These are phyloP conservation scores for Cutaneotrichosporon dermatis DNA, from an alignment of 1,284 basidiomycete genomes.

Conservation along the genomic window DNA sequence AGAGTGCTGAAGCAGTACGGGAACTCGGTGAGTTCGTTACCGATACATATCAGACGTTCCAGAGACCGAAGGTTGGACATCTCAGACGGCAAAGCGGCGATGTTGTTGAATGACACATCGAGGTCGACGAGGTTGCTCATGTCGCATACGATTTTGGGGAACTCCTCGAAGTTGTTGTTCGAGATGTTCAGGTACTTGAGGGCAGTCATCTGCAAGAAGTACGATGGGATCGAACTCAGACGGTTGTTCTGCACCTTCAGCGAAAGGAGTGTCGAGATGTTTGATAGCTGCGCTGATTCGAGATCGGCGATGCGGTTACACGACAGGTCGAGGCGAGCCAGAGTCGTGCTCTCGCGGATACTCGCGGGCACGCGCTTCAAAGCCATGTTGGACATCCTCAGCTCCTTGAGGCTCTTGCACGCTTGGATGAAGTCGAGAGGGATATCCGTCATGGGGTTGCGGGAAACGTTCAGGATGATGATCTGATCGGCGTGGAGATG, in stretches of 20 bases:
- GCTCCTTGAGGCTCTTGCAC: constrained; percentile 75
- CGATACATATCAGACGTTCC: constrained; percentile 76
- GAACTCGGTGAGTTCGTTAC: constrained; percentile 76
- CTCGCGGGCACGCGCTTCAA: constrained; percentile 89
- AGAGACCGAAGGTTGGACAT: constrained; percentile 68
- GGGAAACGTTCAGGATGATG: constrained; percentile 80
- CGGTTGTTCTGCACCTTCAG: constrained; percentile 91
- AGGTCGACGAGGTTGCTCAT: constrained; percentile 74
- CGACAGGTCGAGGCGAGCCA: constrained; percentile 83
- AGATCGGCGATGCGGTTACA: constrained; percentile 90
- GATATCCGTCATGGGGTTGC: constrained; percentile 94
- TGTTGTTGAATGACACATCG: constrained; percentile 92
- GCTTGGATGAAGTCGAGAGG: constrained; percentile 95
- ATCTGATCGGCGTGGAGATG: constrained; percentile 85
- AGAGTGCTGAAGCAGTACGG: constrained; percentile 66
- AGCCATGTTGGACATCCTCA: constrained; percentile 87
- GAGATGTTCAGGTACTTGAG: constrained; percentile 87
- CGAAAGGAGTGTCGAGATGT: constrained; percentile 66
- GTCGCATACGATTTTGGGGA: constrained; percentile 73
- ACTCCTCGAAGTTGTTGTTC: constrained; percentile 87
- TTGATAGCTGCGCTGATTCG: constrained; percentile 76
- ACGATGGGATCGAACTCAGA: constrained; percentile 77
- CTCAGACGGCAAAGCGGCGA: constrained; percentile 73
- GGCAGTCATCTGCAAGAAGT: constrained; percentile 69
- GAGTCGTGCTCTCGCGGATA: constrained; percentile 67